A percentile compares a stretch with the other conserved stretches of the same genome.
Conservation (phyloP, 768 basidiomycete genomes). For the Tulasnella sp. region DNA sequence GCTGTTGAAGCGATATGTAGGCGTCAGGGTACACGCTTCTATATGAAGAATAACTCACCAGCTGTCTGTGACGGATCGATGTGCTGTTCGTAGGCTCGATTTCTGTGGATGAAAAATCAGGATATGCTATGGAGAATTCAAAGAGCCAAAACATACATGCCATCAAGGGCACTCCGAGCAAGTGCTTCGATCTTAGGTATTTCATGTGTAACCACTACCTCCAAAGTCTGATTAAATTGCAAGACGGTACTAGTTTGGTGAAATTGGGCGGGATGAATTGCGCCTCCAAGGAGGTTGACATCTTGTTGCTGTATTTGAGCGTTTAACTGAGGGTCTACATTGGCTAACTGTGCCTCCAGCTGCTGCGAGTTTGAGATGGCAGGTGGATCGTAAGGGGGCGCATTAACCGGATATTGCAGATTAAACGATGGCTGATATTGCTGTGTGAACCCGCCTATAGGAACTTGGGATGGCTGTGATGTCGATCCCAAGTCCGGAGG, state of each 20-base stretch:
- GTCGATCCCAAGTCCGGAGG: no score
- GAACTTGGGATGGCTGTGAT: no score
- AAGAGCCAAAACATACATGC: not conserved
- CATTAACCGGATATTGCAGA: no score
- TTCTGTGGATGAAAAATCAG: not conserved
- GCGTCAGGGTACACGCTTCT: not conserved
- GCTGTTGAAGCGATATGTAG: not conserved
- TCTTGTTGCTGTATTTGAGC: no score
- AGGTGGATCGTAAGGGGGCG: no score
- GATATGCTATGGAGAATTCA: not conserved
- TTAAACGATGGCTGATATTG: no score
- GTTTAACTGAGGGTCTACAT: no score
- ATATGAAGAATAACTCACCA: not conserved
- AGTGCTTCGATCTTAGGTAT: constrained; percentile 11
- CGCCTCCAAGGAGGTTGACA: no score
- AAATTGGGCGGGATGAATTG: no score
- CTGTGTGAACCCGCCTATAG: no score
- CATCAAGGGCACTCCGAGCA: constrained; percentile 4
- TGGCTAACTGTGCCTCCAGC: no score
- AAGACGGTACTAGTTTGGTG: not conserved
- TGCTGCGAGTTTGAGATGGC: no score
- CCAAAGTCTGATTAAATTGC: not conserved
- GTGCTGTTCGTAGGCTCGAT: constrained; percentile 2
- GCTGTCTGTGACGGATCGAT: constrained; percentile 11
- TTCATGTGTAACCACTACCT: constrained; percentile 1